A percentile compares a stretch with the other conserved stretches of the same genome.
Conservation (phyloP, 2,329 filamentous ascomycete species). For the Exophiala oligosperma region DNA sequence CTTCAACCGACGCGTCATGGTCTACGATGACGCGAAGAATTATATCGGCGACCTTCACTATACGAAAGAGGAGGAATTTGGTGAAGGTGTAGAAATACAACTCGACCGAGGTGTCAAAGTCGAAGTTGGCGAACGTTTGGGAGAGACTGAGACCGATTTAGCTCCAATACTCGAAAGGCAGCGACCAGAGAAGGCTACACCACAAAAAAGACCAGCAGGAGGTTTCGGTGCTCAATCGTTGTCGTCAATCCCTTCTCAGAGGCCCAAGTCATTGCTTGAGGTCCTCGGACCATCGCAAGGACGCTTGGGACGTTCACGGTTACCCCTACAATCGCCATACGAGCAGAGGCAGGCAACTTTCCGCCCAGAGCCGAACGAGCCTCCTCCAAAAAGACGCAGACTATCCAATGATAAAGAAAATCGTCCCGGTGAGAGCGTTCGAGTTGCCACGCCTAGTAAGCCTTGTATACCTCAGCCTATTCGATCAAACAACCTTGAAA, state of each 20-base stretch:
- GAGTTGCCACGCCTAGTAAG: neutral
- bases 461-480: constrained; percentile 13
- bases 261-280: constrained; percentile 61
- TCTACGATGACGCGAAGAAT: constrained; percentile 78
- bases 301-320: constrained; percentile 60
- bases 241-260: constrained; percentile 47
- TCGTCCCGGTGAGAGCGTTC: neutral
- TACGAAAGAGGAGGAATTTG: constrained; percentile 66
- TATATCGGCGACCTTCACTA: constrained; percentile 85
- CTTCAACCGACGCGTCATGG: constrained; percentile 89
- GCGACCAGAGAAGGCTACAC: constrained; percentile 26
- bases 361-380: constrained; percentile 25
- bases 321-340: constrained; percentile 64
- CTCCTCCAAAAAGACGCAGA: constrained; percentile 37
- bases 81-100: constrained; percentile 78
- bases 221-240: constrained; percentile 34
- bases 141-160: constrained; percentile 73
- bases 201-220: constrained; percentile 33
- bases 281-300: constrained; percentile 66
- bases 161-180: constrained; percentile 72
- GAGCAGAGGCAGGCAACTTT: constrained; percentile 52
- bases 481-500: constrained; percentile 4
- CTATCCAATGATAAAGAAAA: constrained; percentile 26
- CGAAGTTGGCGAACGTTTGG: constrained; percentile 75
- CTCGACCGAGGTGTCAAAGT: constrained; percentile 77